Base-by-base conservation (phyloP, 352 stramenopile species). In the Thraustotheca clavata region DNA sequence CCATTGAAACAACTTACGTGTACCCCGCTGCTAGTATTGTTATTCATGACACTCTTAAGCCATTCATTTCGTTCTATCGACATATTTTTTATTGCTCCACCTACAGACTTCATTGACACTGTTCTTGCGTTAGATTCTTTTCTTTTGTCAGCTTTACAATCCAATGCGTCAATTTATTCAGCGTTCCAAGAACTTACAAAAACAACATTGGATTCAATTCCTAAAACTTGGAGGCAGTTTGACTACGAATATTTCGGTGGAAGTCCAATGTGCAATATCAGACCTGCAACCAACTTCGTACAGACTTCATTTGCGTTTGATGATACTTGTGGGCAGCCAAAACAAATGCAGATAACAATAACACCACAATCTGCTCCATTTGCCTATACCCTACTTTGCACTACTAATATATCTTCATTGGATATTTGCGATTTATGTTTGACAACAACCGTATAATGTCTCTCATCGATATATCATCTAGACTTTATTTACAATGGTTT, bases 291-390 rank as follows among this genome's bases (percentile, higher is more conserved):
- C 9, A 52, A 11, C 3, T 52, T 52, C 34, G 43, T 52, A 31
- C 43, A 52, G 43, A 24, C 43, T 6, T 52, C 43, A 24, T 52
- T 52, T 22, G 34, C 43, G 9, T 52, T 52, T 52, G 43, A 52
- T 18, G 43, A 14, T 22, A 52, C 43, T 11, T 52, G 43, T 18
- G 43, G 43, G 43, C 7, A 24, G 2, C 43, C 31, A 9, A 31
- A 35, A 3, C 9, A 24, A 9, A 52, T 9, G 16, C n/a, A 9
- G 9, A 52, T 52, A 35, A 24, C 8, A 31, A 9, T 52, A 7
- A 2, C 7, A 1, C 9, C 43, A 52, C 11, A 14, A 7, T 9
- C 9, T 1, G 9, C 12, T 24, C 9, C n/a, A 7, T 52, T 52
- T 52, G n/a, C n/a, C 43, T 18, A 52, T 24, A 18, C 31, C n/a